A percentile compares a stretch with the other conserved stretches of the same genome.
These are phyloP conservation scores for Aspergillus kassunensis DNA, from an alignment of 495 filamentous ascomycete species.

Conservation along the genomic window DNA sequence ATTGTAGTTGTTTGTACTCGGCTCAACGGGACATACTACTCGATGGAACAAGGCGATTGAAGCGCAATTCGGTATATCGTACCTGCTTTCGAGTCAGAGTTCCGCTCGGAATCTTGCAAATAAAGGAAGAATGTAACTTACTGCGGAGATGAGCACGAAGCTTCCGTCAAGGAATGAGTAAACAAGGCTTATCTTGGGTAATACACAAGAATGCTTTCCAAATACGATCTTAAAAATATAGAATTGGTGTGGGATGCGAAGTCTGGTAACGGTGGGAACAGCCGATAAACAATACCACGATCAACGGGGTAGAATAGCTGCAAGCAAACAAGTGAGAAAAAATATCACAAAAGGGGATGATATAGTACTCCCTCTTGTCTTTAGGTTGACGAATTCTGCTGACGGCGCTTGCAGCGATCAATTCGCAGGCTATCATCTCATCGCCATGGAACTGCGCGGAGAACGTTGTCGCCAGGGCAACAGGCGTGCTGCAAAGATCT, in stretches of 20 bases:
- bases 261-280: background rate
- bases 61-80: background rate
- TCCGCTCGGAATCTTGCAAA: background rate
- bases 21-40: slow-evolving; percentile 30
- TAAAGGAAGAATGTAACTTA: slow-evolving; percentile 14
- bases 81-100: background rate
- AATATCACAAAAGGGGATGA: too few relatives aligned
- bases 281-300: slow-evolving; percentile 5
- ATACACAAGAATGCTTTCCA: slow-evolving; percentile 12
- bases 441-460: slow-evolving; percentile 17
- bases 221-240: too few relatives aligned
- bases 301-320: slow-evolving; percentile 1
- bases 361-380: background rate
- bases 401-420: slow-evolving; percentile 12
- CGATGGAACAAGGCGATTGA: background rate
- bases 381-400: too few relatives aligned
- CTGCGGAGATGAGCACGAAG: background rate
- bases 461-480: slow-evolving; percentile 30
- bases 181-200: slow-evolving; percentile 4
- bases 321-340: background rate
- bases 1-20: slow-evolving; percentile 19
- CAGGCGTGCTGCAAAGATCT: slow-evolving; percentile 14
- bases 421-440: slow-evolving; percentile 7
- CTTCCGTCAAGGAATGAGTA: background rate
- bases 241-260: too few relatives aligned